These are phyloP conservation scores for Suhomyces yuchorum DNA, from an alignment of 1,139 yeast species.

Conservation along the genomic window DNA sequence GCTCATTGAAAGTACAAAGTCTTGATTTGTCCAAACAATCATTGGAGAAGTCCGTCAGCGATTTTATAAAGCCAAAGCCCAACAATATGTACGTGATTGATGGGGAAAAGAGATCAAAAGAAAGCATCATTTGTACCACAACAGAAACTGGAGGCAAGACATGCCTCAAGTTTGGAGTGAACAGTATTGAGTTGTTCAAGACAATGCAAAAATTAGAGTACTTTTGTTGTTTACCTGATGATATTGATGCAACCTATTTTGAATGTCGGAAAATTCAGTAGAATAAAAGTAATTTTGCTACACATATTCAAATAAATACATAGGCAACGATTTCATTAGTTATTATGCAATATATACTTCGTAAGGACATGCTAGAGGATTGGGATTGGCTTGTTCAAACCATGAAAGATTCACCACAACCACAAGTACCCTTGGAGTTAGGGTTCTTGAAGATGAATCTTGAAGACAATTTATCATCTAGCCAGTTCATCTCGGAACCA, in stretches of 20 bases:
- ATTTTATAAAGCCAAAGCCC: conserved; percentile 30
- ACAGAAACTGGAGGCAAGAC: conserved; percentile 47
- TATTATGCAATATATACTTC: conserved; percentile 5
- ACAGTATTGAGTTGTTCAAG: conserved; percentile 44
- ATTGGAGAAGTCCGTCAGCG: conserved; percentile 18
- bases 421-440: conserved; percentile 95
- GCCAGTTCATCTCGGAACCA: conserved; percentile 98
- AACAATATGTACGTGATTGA: conserved; percentile 44
- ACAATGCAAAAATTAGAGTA: conserved; percentile 50
- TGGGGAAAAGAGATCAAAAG: conserved; percentile 42
- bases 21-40: conserved; percentile 13
- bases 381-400: conserved; percentile 46
- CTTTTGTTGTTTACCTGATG: conserved; percentile 50
- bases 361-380: conserved; percentile 3
- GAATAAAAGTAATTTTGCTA: neutral
- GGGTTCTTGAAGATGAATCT: conserved; percentile 93
- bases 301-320: neutral
- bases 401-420: conserved; percentile 98
- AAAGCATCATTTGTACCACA: conserved; percentile 48
- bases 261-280: conserved; percentile 47
- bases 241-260: conserved; percentile 49
- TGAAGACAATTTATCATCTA: conserved; percentile 86
- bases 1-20: conserved; percentile 17
- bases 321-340: neutral
- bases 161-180: conserved; percentile 43